Evolutionary conservation across 306 rosid genomes (phyloP), one percentile per base, ranked within the genome.

Genomic region (Cicer chorassanicum): DNA sequence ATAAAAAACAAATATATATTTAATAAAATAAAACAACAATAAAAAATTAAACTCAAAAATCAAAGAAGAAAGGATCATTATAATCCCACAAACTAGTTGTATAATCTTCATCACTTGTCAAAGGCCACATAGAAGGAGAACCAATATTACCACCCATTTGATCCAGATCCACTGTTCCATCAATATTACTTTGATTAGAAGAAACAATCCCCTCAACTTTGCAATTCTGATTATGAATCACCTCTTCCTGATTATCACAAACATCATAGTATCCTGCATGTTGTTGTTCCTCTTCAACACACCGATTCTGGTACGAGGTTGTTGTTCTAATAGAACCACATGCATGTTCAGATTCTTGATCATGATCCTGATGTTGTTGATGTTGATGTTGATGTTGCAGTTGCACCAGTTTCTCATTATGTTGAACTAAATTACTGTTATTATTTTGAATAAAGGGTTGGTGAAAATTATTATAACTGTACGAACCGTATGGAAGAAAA

Each of bases 41-140:
- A 36, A 57, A 16, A 29, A 40, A 63, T 16, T 8, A 14, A 38
- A 75, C 67, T 72, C 74, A 86, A 53, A 89, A 89, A 81, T 91
- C 94, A 69, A 82, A 84, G 64, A 86, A 84, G 68, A 84, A 83
- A 68, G 96, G 91, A 76, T 93, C 98, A 10, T 70, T 85, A 19
- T 94, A 91, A 74, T 94, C 98, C 97, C 97, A 91, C 9, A 91
- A 59, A 56, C 70, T 76, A 8, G 88, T 82, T 11, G 83, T 60
- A 36, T 83, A 78, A 40, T 85, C 97, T 36, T 87, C 93, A 0
- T 51, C 74, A 56, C 40, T 84, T 1, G 81, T 62, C 76, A 87
- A 51, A 0, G 89, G 84, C 98, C 98, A 94, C 78, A 82, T 38
- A 40, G 86, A 62, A 1, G 96, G 86, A 36, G 96, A 87, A 70